These are phyloP conservation scores for Volvox carteri DNA, from an alignment of 163 green algal genomes.

Conservation along the genomic window DNA sequence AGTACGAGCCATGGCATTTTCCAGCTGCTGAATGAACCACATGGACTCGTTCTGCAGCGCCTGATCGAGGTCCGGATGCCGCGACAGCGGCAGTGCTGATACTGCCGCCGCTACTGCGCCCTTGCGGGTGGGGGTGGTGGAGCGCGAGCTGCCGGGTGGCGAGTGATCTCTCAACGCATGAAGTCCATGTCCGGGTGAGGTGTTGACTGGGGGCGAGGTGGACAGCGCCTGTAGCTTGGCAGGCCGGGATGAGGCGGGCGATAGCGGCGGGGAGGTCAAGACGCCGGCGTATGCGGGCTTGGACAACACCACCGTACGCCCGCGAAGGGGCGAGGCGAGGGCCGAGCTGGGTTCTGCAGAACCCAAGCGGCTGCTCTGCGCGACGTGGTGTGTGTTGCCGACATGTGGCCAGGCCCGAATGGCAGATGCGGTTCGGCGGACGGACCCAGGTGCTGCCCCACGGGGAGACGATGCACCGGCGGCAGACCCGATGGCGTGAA, in stretches of 20 bases:
- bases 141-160: not conserved
- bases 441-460: not conserved
- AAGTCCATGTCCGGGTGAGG: not conserved
- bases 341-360: too few species aligned
- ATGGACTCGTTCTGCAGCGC: slow-evolving; percentile 35
- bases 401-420: not conserved
- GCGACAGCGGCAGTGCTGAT: not conserved
- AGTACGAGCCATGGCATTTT: not conserved
- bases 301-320: not conserved
- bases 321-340: not conserved
- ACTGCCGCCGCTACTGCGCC: not conserved
- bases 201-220: not conserved
- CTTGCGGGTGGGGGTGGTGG: not conserved
- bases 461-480: not conserved
- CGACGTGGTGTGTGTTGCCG: too few species aligned
- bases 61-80: not conserved
- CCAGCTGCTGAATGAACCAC: slow-evolving; percentile 32
- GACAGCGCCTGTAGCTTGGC: slow-evolving; percentile 44
- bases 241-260: slow-evolving; percentile 10
- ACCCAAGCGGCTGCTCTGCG: too few species aligned
- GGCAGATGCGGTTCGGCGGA: not conserved
- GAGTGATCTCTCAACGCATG: not conserved
- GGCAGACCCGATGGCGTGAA: not conserved
- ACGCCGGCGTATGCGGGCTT: not conserved
- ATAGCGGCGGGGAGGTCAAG: slow-evolving; percentile 21